Base-by-base conservation (phyloP, 2,329 filamentous ascomycete species). In the Mycosphaerelloides madeirae region DNA sequence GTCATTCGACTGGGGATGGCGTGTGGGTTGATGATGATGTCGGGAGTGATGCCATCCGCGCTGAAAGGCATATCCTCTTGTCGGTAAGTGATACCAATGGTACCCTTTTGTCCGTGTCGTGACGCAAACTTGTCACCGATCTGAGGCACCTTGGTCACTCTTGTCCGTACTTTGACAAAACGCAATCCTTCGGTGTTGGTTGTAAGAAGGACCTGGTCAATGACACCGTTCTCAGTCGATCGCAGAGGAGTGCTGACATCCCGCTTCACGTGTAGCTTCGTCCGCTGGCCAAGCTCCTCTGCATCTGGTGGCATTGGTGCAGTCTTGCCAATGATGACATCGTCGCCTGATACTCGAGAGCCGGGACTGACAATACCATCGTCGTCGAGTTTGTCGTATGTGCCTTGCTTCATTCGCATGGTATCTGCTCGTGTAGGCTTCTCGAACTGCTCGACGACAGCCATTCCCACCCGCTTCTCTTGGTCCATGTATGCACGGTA, bases 1-100 rank as follows among this genome's bases (percentile, higher is more conserved):
- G 94, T 98, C 93, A 98, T 98, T 80, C 93, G 93, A 43, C 93
- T 98, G 0, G 93, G 93, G 79, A 98, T 98, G 64, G 93, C 94
- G 77, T 98, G 93, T 1, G 93, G 93, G 69, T 98, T 98, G 76
- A 98, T 97, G 68, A 98, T 96, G 52, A 98, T 78, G 68, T 98
- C 94, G 0, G 94, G 93, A 0, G 85, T 85, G 41, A 98, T 79
- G 59, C 94, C 93, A 65, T 97, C 88, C 29, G 82, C 76, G 3
- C 88, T 93, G 68, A 98, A 98, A 0, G 94, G 94, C 94, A 98
- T 98, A 63, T 98, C 94, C 68, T 98, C 93, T 59, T 95, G 87
- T 38, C 91, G 83, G 69, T 94, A 98, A 1, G 93, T 97, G 55
- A 98, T 91, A 81, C 94, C 94, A 63, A 98, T 96, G 1, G 93